Percentiles rank a stretch among this genome's conserved stretches.
phyloP scores from a whole-genome alignment of 345 rosid species.

The Punica granatum region DNA sequence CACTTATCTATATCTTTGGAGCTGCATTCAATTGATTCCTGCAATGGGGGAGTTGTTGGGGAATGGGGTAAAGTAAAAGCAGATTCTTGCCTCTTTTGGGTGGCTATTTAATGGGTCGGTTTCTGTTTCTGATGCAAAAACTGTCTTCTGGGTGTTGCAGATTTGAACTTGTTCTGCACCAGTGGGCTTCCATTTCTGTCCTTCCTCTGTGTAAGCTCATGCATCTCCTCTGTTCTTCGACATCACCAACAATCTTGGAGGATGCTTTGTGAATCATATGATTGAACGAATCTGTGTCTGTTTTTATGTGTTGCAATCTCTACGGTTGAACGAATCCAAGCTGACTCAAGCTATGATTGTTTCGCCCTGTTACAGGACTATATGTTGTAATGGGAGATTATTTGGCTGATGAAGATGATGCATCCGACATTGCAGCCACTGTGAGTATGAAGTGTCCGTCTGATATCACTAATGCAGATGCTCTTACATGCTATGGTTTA shows the following conservation, averaged over 20 bases:
- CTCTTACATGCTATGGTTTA: background rate
- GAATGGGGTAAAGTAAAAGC: background rate
- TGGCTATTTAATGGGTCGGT: slow-evolving; percentile 6
- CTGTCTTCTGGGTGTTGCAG: slow-evolving; percentile 23
- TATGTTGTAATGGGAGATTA: slow-evolving; percentile 33
- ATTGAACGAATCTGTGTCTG: background rate
- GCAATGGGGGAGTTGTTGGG: background rate
- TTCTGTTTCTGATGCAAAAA: background rate
- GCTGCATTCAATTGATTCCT: background rate
- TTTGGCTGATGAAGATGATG: slow-evolving; percentile 15
- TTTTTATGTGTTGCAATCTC: background rate
- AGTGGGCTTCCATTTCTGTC: slow-evolving; percentile 14
- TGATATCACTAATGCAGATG: background rate
- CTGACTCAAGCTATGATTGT: background rate
- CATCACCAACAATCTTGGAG: background rate
- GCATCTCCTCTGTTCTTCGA: background rate
- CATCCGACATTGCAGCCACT: slow-evolving; percentile 13
- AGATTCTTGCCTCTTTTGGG: background rate
- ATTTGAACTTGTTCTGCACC: slow-evolving; percentile 10
- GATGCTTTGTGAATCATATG: background rate
- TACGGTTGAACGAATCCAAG: background rate
- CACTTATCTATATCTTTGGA: background rate
- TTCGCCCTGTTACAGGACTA: background rate
- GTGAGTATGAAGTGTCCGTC: slow-evolving; percentile 21
- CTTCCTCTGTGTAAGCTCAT: slow-evolving; percentile 21